Conservation (phyloP, 1,284 basidiomycete species). For the Naganishia sp. region DNA sequence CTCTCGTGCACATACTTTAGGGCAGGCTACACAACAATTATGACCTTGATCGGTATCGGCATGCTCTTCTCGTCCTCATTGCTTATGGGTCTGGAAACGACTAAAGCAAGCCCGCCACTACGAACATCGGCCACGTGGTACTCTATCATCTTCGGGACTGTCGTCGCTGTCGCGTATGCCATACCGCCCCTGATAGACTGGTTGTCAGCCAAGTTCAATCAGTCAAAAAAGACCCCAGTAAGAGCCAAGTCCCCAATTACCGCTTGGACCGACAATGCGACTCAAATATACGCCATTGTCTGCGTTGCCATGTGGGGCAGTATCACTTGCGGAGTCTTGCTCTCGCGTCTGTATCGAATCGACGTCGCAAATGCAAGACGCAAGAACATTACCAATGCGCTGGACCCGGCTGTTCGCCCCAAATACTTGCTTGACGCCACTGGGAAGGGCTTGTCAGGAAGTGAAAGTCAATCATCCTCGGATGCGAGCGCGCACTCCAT, state of each 20-base stretch:
- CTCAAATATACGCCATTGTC: conserved; percentile 8
- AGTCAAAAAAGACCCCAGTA: neutral
- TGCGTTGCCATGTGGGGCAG: neutral
- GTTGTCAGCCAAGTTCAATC: neutral
- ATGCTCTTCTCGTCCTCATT: conserved; percentile 9
- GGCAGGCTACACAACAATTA: neutral
- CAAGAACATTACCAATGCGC: neutral
- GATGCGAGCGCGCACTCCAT: neutral
- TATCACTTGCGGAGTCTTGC: neutral
- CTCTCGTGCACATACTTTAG: conserved; percentile 3
- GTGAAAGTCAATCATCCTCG: too few species aligned
- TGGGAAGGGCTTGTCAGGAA: neutral
- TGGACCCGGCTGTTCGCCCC: neutral
- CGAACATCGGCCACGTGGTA: neutral
- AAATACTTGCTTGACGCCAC: conserved; percentile 2
- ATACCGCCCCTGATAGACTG: neutral
- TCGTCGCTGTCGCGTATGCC: neutral
- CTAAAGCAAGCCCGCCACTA: neutral
- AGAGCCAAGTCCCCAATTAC: neutral
- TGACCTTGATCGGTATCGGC: conserved; percentile 3
- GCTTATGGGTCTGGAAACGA: conserved; percentile 1
- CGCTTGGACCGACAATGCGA: conserved; percentile 7
- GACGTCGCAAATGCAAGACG: conserved; percentile 8
- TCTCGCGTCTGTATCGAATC: conserved; percentile 20
- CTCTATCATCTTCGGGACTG: neutral